Conservation (phyloP, 768 basidiomycete species). For the Porpolomopsis calyptriformis region DNA sequence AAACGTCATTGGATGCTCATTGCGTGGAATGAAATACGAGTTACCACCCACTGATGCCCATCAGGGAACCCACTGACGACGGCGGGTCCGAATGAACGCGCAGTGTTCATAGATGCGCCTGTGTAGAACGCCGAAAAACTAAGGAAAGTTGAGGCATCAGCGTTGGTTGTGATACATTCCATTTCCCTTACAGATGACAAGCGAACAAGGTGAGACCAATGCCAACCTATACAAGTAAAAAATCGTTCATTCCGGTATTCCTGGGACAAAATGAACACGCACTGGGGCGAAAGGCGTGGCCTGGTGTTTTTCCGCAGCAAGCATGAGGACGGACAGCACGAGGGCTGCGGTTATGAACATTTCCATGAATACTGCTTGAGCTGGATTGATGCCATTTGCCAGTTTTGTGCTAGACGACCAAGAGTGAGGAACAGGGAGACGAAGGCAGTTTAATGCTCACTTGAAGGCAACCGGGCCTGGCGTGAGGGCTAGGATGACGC, state of each 20-base stretch:
- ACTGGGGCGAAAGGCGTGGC: constrained; percentile 63
- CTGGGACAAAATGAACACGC: constrained; percentile 7
- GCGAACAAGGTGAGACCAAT: constrained; percentile 58
- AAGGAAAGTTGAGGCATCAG: neutral
- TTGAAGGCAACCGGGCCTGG: constrained; percentile 45
- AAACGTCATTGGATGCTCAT: constrained; percentile 4
- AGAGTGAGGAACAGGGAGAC: constrained; percentile 7
- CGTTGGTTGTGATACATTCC: neutral
- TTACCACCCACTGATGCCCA: constrained; percentile 50
- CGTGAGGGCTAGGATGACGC: constrained; percentile 42
- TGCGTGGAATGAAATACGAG: constrained; percentile 12
- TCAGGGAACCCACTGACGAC: constrained; percentile 50
- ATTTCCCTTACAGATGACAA: constrained; percentile 40
- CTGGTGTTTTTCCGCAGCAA: constrained; percentile 61
- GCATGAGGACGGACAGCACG: constrained; percentile 57
- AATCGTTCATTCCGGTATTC: neutral
- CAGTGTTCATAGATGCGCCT: constrained; percentile 59
- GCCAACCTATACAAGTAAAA: constrained; percentile 34
- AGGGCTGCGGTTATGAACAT: constrained; percentile 57
- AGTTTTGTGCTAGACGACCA: constrained; percentile 34
- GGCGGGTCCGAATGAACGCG: constrained; percentile 61
- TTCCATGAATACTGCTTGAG: constrained; percentile 61
- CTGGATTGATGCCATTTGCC: constrained; percentile 33
- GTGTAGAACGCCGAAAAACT: constrained; percentile 56
- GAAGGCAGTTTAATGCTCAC: constrained; percentile 23